Evolutionary conservation across 2,329 filamentous ascomycete species (phyloP).

Genomic region (Cryphonectria radicalis): DNA sequence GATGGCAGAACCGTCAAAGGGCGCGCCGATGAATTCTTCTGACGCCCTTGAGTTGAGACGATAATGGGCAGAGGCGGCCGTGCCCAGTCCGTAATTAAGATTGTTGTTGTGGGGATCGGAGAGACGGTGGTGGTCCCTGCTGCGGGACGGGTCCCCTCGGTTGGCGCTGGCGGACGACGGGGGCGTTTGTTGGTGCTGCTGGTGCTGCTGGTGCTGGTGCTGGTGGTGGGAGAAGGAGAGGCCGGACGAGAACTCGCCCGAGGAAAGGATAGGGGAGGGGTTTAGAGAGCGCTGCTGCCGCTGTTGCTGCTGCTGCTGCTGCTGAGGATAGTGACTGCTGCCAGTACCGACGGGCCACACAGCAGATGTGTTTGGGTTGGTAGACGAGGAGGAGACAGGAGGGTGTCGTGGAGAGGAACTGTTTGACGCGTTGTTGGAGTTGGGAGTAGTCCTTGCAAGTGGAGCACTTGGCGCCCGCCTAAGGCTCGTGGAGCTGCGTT

Average conservation of each 20-base stretch:
- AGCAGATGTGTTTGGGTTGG: constrained; percentile 30
- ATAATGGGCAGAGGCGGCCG: constrained; percentile 34
- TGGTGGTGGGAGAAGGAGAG: constrained; percentile 39
- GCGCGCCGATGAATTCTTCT: constrained; percentile 67
- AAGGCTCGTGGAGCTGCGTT: constrained; percentile 67
- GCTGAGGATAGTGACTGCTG: neutral
- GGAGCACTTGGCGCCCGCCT: constrained; percentile 65
- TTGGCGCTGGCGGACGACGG: constrained; percentile 31
- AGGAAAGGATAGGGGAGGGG: constrained; percentile 51
- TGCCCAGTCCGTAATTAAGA: constrained; percentile 32
- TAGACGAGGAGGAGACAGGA: constrained; percentile 35
- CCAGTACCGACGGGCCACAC: neutral
- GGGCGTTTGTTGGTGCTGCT: neutral
- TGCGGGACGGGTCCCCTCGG: constrained; percentile 24
- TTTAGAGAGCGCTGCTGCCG: constrained; percentile 43
- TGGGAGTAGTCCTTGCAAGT: constrained; percentile 50
- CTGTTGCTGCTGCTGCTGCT: neutral
- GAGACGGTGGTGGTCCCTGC: constrained; percentile 31
- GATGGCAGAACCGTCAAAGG: constrained; percentile 67
- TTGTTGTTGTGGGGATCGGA: constrained; percentile 39
- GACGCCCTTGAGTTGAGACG: constrained; percentile 51
- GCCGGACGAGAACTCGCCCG: constrained; percentile 48
- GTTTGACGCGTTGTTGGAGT: constrained; percentile 54
- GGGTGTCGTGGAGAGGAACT: constrained; percentile 53
- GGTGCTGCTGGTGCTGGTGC: no score